A percentile compares a stretch with the other conserved stretches of the same genome.
These are phyloP conservation scores for Salisapilia sapeloensis DNA, from an alignment of 352 stramenopile species.

Conservation along the genomic window DNA sequence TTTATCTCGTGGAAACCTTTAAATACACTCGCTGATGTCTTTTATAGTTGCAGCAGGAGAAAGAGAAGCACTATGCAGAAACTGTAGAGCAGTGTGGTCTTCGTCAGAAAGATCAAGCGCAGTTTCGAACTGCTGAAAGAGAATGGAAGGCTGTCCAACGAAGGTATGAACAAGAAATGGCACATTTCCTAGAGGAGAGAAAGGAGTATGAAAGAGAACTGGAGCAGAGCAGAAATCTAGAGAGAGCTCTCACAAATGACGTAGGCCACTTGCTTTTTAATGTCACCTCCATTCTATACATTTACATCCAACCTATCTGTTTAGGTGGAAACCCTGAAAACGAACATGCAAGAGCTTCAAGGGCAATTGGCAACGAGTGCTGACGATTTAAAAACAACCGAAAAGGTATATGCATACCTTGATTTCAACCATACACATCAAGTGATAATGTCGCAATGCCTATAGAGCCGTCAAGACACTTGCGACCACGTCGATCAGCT, in stretches of 20 bases:
- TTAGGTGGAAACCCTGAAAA: conserved; percentile 1
- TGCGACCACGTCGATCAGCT: neutral
- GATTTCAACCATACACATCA: neutral
- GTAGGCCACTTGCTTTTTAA: conserved; percentile 7
- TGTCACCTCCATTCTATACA: conserved; percentile 4
- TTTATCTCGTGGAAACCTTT: neutral
- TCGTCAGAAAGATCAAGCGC: conserved; percentile 17
- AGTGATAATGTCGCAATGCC: conserved; percentile 1
- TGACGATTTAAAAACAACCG: neutral
- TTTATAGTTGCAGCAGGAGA: conserved; percentile 11
- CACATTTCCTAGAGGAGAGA: conserved; percentile 1
- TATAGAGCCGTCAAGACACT: neutral
- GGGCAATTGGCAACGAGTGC: neutral
- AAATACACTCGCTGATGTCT: neutral
- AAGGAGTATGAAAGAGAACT: conserved; percentile 17
- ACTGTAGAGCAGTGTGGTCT: conserved; percentile 16
- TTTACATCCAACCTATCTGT: neutral
- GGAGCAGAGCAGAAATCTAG: conserved; percentile 8
- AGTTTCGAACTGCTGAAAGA: conserved; percentile 8
- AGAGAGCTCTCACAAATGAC: conserved; percentile 7
- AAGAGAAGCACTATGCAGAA: conserved; percentile 10
- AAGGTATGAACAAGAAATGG: neutral
- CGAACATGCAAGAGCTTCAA: conserved; percentile 1
- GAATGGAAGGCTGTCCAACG: conserved; percentile 1
- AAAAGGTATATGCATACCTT: conserved; percentile 2